Conservation (phyloP, 2,329 filamentous ascomycete genomes). For the Colletotrichum ledebouriae region DNA sequence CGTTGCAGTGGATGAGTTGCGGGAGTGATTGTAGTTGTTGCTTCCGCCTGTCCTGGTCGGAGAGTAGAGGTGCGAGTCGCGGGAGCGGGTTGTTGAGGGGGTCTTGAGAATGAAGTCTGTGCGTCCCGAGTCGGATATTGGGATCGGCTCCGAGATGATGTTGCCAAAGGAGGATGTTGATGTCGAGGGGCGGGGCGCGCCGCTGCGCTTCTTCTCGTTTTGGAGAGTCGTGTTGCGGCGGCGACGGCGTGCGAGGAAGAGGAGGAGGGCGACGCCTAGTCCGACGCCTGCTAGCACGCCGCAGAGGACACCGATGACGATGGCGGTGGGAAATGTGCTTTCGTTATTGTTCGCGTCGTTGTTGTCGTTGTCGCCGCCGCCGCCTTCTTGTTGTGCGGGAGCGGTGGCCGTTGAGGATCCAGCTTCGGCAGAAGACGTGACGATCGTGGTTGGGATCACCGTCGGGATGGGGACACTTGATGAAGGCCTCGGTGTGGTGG, state of each 20-base stretch:
- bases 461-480: constrained; percentile 45
- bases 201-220: constrained; percentile 44
- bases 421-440: constrained; percentile 42
- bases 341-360: constrained; percentile 27
- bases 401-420: constrained; percentile 41
- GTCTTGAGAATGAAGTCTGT: constrained; percentile 66
- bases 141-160: constrained; percentile 70
- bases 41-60: constrained; percentile 33
- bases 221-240: constrained; percentile 44
- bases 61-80: constrained; percentile 42
- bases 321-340: constrained; percentile 51
- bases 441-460: constrained; percentile 43
- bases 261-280: constrained; percentile 55
- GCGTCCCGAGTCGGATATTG: constrained; percentile 58
- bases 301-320: constrained; percentile 63
- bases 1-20: constrained; percentile 31
- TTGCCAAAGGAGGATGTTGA: constrained; percentile 60
- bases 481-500: constrained; percentile 43
- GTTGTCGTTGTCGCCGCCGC: constrained; percentile 17
- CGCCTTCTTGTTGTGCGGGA: constrained; percentile 38
- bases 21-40: constrained; percentile 21
- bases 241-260: constrained; percentile 55
- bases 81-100: constrained; percentile 51
- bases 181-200: constrained; percentile 44
- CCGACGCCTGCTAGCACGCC: constrained; percentile 60